These are phyloP conservation scores for Aphanomyces cochlioides DNA, from an alignment of 352 stramenopile species.

Conservation along the genomic window DNA sequence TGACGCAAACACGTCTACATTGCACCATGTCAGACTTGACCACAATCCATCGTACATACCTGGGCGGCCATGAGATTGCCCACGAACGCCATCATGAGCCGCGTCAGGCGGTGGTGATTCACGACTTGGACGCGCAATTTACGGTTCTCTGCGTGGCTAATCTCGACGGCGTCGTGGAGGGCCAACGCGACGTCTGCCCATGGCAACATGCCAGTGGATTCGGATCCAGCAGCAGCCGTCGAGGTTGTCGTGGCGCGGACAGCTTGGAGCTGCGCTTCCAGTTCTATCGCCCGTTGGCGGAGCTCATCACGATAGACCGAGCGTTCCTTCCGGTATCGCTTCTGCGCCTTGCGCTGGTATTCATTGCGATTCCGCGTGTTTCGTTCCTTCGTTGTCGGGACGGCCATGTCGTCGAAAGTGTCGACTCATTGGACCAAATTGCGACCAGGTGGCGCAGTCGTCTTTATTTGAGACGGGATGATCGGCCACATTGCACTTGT, in stretches of 20 bases:
- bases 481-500: too few relatives aligned
- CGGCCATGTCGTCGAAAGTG: too few relatives aligned
- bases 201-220: constrained; percentile 3
- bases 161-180: background rate
- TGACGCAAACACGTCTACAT: constrained; percentile 7
- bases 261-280: constrained; percentile 17
- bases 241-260: too few relatives aligned
- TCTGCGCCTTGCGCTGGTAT: constrained; percentile 19
- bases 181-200: constrained; percentile 7
- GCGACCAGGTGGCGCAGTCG: too few relatives aligned
- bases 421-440: too few relatives aligned
- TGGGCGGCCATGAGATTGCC: background rate
- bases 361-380: constrained; percentile 1
- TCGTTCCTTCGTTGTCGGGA: background rate
- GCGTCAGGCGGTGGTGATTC: background rate
- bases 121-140: background rate
- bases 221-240: background rate
- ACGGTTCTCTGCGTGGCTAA: background rate
- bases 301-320: background rate
- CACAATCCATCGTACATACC: background rate
- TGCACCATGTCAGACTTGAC: too few relatives aligned
- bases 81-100: background rate
- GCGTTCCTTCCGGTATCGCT: constrained; percentile 4
- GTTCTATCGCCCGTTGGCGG: background rate
- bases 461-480: too few relatives aligned